A percentile compares a stretch with the other conserved stretches of the same genome.
Conservation (phyloP, 2,329 filamentous ascomycete species). For the Basipetospora chlamydospora region DNA sequence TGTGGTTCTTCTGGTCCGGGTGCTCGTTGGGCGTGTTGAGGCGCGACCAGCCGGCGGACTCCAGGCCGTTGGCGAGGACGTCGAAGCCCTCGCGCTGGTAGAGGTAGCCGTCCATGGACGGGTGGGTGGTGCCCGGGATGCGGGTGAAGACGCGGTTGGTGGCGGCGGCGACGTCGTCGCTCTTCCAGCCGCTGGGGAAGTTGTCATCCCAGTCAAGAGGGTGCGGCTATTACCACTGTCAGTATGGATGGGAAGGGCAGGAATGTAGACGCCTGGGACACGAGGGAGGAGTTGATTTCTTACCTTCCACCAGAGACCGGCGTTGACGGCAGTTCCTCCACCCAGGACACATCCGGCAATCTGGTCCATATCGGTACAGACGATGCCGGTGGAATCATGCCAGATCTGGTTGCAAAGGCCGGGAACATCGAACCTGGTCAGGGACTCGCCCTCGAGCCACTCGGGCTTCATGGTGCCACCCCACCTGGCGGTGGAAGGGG, state of each 20-base stretch:
- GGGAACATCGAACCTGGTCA: constrained; percentile 59
- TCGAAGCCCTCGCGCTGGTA: constrained; percentile 56
- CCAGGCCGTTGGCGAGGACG: constrained; percentile 44
- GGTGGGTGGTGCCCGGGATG: constrained; percentile 54
- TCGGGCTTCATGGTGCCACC: constrained; percentile 43
- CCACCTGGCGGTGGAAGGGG: constrained; percentile 49
- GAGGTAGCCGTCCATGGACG: constrained; percentile 50
- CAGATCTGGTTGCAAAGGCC: constrained; percentile 60
- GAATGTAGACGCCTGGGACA: too few relatives aligned
- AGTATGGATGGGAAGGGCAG: background rate
- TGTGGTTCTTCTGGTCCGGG: constrained; percentile 50
- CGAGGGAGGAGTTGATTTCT: background rate
- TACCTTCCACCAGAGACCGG: constrained; percentile 50
- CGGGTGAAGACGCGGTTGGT: constrained; percentile 49
- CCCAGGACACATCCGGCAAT: constrained; percentile 61
- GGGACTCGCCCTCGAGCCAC: constrained; percentile 46
- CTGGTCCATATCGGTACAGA: constrained; percentile 55
- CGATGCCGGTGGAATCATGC: constrained; percentile 45
- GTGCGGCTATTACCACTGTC: constrained; percentile 26
- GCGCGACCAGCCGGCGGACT: constrained; percentile 42
- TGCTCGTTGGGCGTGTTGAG: constrained; percentile 44
- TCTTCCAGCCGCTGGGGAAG: constrained; percentile 59
- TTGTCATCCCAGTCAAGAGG: constrained; percentile 55
- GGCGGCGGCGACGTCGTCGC: constrained; percentile 42
- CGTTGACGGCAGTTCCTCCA: constrained; percentile 52